Conservation (phyloP, 192 early-diverging fungal genomes). For the Mortierella alpina region DNA sequence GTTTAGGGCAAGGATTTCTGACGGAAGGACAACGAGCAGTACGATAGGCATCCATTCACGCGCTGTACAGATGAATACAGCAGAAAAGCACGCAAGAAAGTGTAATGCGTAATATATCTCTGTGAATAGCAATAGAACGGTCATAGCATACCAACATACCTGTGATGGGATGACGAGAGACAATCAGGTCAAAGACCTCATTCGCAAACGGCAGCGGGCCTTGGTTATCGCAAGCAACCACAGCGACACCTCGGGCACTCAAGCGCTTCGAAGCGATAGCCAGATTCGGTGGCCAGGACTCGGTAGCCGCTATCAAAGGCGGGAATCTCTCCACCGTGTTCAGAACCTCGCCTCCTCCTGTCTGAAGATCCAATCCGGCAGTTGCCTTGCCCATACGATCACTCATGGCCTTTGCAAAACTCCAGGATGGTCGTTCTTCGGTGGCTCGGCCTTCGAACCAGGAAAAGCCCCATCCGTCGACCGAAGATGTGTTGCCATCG, state of each 20-base stretch:
- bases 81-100: too few relatives aligned
- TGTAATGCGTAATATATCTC: not conserved
- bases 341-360: too few relatives aligned
- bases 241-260: constrained; percentile 25
- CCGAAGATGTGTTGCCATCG: too few relatives aligned
- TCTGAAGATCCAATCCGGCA: too few relatives aligned
- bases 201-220: constrained; percentile 33
- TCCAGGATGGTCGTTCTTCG: too few relatives aligned
- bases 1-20: not conserved
- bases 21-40: too few relatives aligned
- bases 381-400: too few relatives aligned
- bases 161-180: constrained; percentile 28
- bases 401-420: too few relatives aligned
- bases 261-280: constrained; percentile 25
- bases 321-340: constrained; percentile 21
- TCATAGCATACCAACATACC: not conserved
- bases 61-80: too few relatives aligned
- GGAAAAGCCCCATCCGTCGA: too few relatives aligned
- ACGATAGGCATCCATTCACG: too few relatives aligned
- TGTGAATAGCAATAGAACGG: not conserved
- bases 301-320: constrained; percentile 28
- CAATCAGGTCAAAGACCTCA: constrained; percentile 41
- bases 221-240: constrained; percentile 12
- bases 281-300: constrained; percentile 45
- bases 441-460: too few relatives aligned